phyloP scores from a whole-genome alignment of 164 flowering plant genomes.

The Umbellularia californica region DNA sequence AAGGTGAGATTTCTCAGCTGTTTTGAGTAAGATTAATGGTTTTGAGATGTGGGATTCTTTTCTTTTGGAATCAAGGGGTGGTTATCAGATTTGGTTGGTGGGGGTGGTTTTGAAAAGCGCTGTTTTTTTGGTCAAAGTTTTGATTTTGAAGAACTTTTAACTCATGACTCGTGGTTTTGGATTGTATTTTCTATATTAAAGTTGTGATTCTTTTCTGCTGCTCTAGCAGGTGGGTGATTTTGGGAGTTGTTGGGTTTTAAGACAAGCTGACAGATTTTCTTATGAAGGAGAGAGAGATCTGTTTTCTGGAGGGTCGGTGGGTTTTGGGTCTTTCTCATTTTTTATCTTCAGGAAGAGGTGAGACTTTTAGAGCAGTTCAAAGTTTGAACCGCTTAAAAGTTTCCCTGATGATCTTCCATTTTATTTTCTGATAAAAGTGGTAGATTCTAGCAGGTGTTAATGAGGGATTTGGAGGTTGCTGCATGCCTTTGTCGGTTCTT shows the following conservation, averaged over 20 bases:
- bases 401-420: too few relatives aligned
- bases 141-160: neutral
- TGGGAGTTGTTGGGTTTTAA: neutral
- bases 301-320: neutral
- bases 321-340: neutral
- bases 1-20: neutral
- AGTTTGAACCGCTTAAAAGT: too few relatives aligned
- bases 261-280: neutral
- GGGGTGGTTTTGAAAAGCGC: constrained; percentile 5
- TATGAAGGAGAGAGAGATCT: neutral
- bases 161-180: neutral
- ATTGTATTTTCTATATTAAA: constrained; percentile 7
- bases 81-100: neutral
- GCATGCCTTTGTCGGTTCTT: neutral
- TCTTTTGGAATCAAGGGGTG: neutral
- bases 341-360: neutral
- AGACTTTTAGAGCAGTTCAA: neutral
- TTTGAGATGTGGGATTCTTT: neutral
- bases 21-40: neutral
- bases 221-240: neutral
- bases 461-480: neutral
- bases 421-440: neutral
- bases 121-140: neutral
- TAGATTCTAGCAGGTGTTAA: neutral
- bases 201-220: neutral